phyloP scores from a whole-genome alignment of 306 rosid species.

The Glycine latifolia region DNA sequence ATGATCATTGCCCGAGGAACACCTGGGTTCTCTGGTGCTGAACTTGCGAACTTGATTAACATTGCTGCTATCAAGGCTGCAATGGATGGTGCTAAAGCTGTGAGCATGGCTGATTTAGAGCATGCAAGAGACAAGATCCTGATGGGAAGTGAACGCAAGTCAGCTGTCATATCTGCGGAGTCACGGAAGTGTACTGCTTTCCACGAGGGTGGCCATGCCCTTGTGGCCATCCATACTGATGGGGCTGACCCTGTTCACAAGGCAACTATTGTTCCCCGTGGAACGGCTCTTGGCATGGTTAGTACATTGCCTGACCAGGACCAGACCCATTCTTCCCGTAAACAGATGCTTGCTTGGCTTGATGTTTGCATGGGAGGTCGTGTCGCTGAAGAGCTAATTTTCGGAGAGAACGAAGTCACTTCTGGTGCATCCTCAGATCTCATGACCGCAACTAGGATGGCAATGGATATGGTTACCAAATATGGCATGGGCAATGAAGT shows the following conservation, averaged over 20 bases:
- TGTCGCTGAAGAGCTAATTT: constrained; percentile 86
- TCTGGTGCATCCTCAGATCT: constrained; percentile 81
- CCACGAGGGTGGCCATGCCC: constrained; percentile 92
- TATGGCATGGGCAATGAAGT: constrained; percentile 87
- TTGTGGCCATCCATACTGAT: constrained; percentile 85
- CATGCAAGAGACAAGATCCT: constrained; percentile 81
- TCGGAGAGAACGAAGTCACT: constrained; percentile 84
- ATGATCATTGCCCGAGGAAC: constrained; percentile 85
- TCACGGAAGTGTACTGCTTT: constrained; percentile 74
- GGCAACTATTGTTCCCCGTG: constrained; percentile 91
- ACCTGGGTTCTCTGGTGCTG: constrained; percentile 91
- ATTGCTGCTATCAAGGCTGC: constrained; percentile 91
- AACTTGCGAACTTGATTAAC: constrained; percentile 83
- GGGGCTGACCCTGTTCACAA: constrained; percentile 88
- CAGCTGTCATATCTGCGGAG: constrained; percentile 79
- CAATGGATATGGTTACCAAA: constrained; percentile 83
- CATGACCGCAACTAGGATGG: constrained; percentile 66
- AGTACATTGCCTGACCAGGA: constrained; percentile 75
- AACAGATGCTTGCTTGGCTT: constrained; percentile 83
- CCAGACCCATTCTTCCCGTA: constrained; percentile 71
- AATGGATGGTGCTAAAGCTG: constrained; percentile 93
- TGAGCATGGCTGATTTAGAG: constrained; percentile 80
- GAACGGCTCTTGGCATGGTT: constrained; percentile 89
- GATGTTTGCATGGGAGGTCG: constrained; percentile 91
- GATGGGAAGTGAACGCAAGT: constrained; percentile 92